A percentile compares a stretch with the other conserved stretches of the same genome.
Evolutionary conservation across 257 asterid species (phyloP).

Genomic region (Salvia miltiorrhiza): DNA sequence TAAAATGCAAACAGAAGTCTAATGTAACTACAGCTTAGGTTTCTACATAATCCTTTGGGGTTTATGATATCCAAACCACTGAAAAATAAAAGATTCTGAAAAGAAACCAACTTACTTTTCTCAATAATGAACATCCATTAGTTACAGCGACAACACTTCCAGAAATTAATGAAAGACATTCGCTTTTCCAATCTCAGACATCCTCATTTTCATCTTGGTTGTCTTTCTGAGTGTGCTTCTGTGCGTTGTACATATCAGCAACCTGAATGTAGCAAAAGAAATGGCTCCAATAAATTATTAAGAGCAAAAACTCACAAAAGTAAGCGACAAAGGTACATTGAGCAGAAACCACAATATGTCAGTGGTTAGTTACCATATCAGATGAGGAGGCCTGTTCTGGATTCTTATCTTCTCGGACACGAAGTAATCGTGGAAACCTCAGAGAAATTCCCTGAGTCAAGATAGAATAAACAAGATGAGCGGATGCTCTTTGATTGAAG

Average conservation of each 20-base stretch:
- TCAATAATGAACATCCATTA: background rate
- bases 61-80: background rate
- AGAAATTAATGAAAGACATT: slow-evolving; percentile 1
- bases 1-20: background rate
- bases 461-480: slow-evolving; percentile 25
- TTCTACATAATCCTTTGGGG: background rate
- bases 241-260: slow-evolving; percentile 76
- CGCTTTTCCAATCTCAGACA: slow-evolving; percentile 31
- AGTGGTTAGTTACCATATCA: slow-evolving; percentile 56
- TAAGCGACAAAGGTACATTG: background rate
- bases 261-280: slow-evolving; percentile 42
- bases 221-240: slow-evolving; percentile 51
- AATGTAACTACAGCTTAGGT: background rate
- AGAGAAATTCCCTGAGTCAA: slow-evolving; percentile 74
- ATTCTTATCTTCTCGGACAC: slow-evolving; percentile 82
- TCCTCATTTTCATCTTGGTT: slow-evolving; percentile 56
- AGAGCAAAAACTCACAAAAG: background rate
- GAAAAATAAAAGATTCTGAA: background rate
- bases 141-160: slow-evolving; percentile 25
- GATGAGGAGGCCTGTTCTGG: slow-evolving; percentile 90
- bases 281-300: slow-evolving; percentile 12
- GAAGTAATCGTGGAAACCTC: slow-evolving; percentile 80
- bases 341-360: background rate
- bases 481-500: background rate
- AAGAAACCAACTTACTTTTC: slow-evolving; percentile 23